Evolutionary conservation across 2,329 filamentous ascomycete genomes (phyloP).

Genomic region (Aspergillus sergii): DNA sequence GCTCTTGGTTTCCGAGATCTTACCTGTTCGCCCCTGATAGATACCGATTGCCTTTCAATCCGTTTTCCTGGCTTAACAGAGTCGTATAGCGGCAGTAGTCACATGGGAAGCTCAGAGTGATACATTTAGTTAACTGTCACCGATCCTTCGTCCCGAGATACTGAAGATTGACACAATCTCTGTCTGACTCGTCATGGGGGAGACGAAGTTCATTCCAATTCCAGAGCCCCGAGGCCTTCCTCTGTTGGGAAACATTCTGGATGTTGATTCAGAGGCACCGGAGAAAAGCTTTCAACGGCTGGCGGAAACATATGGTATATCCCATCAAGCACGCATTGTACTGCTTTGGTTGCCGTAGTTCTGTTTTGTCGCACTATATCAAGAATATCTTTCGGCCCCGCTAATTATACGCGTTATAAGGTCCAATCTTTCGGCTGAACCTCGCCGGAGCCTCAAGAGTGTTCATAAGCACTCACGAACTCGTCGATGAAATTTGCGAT

Average conservation of each 20-base stretch:
- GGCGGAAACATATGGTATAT: conserved; percentile 66
- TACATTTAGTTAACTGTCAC: not conserved
- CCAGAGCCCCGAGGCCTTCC: conserved; percentile 67
- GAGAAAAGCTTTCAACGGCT: conserved; percentile 58
- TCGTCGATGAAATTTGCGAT: conserved; percentile 66
- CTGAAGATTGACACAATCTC: no score
- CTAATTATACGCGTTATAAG: conserved; percentile 34
- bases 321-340: not conserved
- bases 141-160: no score
- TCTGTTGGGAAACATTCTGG: conserved; percentile 65
- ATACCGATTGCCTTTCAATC: not conserved
- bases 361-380: not conserved
- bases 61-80: not conserved
- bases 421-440: conserved; percentile 61
- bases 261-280: conserved; percentile 63
- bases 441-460: conserved; percentile 51
- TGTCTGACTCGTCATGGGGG: conserved; percentile 17
- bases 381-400: not conserved
- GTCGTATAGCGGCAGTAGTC: not conserved
- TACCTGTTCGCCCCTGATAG: not conserved
- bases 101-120: not conserved
- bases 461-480: conserved; percentile 54
- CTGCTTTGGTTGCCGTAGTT: not conserved
- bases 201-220: conserved; percentile 46
- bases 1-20: not conserved